Base-by-base conservation (phyloP, 2,329 filamentous ascomycete genomes). In the Hymenoscyphus albidus region DNA sequence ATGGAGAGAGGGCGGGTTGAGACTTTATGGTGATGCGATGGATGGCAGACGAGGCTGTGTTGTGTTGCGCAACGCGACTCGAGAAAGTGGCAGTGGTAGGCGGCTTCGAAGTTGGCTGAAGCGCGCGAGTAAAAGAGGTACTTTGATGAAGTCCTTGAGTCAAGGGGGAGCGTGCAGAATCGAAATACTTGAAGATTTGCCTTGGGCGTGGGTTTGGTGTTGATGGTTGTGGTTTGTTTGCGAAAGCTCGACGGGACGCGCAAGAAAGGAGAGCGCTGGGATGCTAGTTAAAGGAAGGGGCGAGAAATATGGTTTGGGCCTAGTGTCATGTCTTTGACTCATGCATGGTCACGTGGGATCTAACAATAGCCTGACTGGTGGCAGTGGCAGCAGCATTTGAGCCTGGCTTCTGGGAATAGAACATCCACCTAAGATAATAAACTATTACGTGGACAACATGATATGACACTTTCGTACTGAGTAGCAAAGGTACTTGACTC, bases 71-170 rank as follows among this genome's bases (percentile, higher is more conserved):
- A 62, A 70, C 68, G 71, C 70, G 70, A 71, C 67, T 66, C 38
- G 63, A 67, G 62, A 58, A 66, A 63, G 44, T 69, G 71, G 72
- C 65, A 71, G 59, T 56, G 68, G 68, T 62, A 62, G 65, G 68
- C 66, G 66, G 69, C 67, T 66, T 69, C 68, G 69, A 71, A 70
- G 67, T 70, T 73, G 67, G 70, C 70, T 70, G 69, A 67, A 68
- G 67, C 68, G 66, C 67, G 69, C 67, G 58, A 61, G 18, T 44
- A 40, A 58, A 54, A 58, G 14, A 18, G 40, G 32, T 61, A 56
- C 13, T 61, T 54, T 67, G 42, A 57, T 39, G 38, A 57, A 64
- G 54, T 61, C 18, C 44, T 35, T 63, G 54, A 51, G 7, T 16
- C 39, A 57, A 68, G 64, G 54, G 61, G 64, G 59, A 65, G 66